phyloP scores from a whole-genome alignment of 768 basidiomycete species.

The Trametes coccinea region DNA sequence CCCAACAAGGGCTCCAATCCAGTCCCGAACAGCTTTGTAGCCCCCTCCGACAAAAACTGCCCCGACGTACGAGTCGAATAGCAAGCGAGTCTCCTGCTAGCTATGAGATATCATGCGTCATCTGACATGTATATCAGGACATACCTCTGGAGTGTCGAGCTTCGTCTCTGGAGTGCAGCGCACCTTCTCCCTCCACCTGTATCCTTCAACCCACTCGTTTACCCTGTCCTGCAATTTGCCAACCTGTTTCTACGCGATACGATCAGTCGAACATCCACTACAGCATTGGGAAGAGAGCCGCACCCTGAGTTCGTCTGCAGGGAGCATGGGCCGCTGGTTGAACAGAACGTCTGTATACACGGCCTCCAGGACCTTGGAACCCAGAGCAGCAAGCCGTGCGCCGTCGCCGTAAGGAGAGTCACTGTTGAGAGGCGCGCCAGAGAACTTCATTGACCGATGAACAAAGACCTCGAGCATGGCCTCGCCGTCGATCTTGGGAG shows the following conservation, averaged over 20 bases:
- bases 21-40: constrained; percentile 46
- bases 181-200: constrained; percentile 54
- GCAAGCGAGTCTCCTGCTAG: constrained; percentile 52
- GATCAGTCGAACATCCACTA: neutral
- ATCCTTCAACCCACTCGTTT: constrained; percentile 48
- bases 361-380: constrained; percentile 52
- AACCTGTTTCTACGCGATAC: constrained; percentile 43
- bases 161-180: constrained; percentile 45
- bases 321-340: constrained; percentile 38
- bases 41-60: constrained; percentile 66
- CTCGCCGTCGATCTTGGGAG: constrained; percentile 55
- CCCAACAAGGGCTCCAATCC: constrained; percentile 59
- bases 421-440: constrained; percentile 21
- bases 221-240: constrained; percentile 15
- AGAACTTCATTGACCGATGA: constrained; percentile 60
- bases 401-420: constrained; percentile 54
- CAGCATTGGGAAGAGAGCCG: constrained; percentile 24
- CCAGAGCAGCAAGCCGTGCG: constrained; percentile 60
- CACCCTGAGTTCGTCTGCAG: constrained; percentile 44
- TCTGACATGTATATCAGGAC: neutral
- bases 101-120: constrained; percentile 11
- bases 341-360: constrained; percentile 54
- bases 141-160: constrained; percentile 41
- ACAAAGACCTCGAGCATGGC: constrained; percentile 69
- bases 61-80: constrained; percentile 65